Conservation (phyloP, 768 basidiomycete species). For the Dictyophora rubrovolvata region DNA sequence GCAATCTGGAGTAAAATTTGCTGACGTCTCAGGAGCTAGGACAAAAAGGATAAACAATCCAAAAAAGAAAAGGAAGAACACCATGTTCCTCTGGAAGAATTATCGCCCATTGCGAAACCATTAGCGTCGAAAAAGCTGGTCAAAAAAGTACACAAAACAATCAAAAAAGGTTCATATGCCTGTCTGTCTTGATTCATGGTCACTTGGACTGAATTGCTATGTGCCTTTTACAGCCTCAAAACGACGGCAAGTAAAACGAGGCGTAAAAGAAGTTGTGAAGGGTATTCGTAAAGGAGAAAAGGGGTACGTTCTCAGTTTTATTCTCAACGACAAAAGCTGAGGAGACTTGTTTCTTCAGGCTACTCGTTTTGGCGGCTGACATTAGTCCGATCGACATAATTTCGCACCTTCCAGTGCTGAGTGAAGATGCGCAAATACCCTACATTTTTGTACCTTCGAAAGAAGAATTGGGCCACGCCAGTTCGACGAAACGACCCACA, state of each 20-base stretch:
- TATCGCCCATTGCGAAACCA: constrained; percentile 91
- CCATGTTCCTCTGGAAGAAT: constrained; percentile 60
- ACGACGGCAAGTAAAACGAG: constrained; percentile 89
- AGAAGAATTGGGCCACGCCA: constrained; percentile 91
- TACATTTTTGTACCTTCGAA: constrained; percentile 87
- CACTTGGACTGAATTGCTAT: not conserved
- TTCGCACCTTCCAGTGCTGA: constrained; percentile 88
- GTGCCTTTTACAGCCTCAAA: constrained; percentile 61
- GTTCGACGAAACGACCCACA: constrained; percentile 95
- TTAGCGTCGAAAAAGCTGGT: constrained; percentile 87
- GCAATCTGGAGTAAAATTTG: constrained; percentile 1
- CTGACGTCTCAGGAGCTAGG: constrained; percentile 11
- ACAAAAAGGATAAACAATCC: constrained; percentile 41
- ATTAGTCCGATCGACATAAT: constrained; percentile 99
- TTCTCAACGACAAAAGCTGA: not conserved
- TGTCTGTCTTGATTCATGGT: not conserved
- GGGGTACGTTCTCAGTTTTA: constrained; percentile 46
- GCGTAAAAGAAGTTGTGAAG: constrained; percentile 98
- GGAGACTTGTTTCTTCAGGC: constrained; percentile 30
- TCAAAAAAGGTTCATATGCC: constrained; percentile 67
- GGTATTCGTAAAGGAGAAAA: constrained; percentile 95
- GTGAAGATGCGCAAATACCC: constrained; percentile 87
- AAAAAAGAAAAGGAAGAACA: constrained; percentile 55
- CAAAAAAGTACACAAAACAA: constrained; percentile 90
- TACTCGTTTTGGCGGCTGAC: constrained; percentile 89